Evolutionary conservation across 176 grass and related monocot species (phyloP).

Genomic region (Aegilops longissima): DNA sequence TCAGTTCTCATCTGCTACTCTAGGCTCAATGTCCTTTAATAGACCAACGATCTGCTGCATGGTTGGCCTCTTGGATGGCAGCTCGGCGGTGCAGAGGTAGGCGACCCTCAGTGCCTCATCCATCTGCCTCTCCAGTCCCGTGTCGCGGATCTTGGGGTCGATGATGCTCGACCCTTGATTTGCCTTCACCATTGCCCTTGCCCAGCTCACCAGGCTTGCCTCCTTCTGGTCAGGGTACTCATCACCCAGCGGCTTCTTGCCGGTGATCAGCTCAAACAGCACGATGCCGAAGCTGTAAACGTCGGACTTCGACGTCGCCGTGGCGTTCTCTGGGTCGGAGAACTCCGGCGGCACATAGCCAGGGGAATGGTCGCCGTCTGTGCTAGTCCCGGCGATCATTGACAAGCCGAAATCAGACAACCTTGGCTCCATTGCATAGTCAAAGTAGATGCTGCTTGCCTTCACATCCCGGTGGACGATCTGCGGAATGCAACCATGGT

Average conservation of each 20-base stretch:
- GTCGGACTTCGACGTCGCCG: constrained; percentile 65
- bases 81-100: constrained; percentile 87
- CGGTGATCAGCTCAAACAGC: constrained; percentile 82
- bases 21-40: constrained; percentile 96
- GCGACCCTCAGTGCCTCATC: constrained; percentile 83
- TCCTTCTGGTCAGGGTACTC: constrained; percentile 67
- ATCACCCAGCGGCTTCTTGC: constrained; percentile 80
- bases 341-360: constrained; percentile 80
- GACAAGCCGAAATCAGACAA: constrained; percentile 85
- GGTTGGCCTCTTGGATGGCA: constrained; percentile 83
- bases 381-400: constrained; percentile 47
- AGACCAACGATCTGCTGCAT: constrained; percentile 99
- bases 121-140: constrained; percentile 64
- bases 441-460: constrained; percentile 89
- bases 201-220: constrained; percentile 65
- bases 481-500: constrained; percentile 90
- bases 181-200: constrained; percentile 81
- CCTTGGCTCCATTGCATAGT: constrained; percentile 81
- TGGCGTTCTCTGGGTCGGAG: constrained; percentile 51
- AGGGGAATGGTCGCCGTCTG: constrained; percentile 41
- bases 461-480: constrained; percentile 92
- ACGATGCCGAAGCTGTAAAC: constrained; percentile 86
- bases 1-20: constrained; percentile 43
- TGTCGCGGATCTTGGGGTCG: constrained; percentile 74
- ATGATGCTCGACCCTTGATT: constrained; percentile 60